Conservation (phyloP, 768 basidiomycete species). For the Sutorius australiensis region DNA sequence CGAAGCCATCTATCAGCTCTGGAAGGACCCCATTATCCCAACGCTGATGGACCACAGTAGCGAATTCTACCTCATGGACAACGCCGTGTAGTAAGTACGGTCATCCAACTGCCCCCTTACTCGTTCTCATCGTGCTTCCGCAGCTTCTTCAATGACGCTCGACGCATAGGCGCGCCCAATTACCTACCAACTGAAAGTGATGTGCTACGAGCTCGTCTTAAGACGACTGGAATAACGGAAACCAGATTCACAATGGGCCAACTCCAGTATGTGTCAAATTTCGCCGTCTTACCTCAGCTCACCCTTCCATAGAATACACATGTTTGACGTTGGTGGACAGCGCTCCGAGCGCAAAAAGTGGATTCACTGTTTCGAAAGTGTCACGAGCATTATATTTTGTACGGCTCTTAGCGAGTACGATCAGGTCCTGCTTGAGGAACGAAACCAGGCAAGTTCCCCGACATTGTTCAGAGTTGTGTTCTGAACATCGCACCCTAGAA, state of each 20-base stretch:
- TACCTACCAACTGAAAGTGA: constrained; percentile 87
- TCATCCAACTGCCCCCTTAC: not conserved
- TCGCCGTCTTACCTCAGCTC: not conserved
- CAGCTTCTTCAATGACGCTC: constrained; percentile 83
- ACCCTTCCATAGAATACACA: constrained; percentile 43
- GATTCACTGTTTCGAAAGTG: constrained; percentile 79
- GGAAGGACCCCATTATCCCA: constrained; percentile 62
- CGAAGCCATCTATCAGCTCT: constrained; percentile 61
- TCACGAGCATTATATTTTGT: constrained; percentile 77
- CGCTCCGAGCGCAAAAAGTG: constrained; percentile 79
- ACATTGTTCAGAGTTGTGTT: not conserved
- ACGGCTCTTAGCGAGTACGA: constrained; percentile 75
- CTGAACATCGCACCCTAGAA: constrained; percentile 40
- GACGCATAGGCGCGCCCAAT: constrained; percentile 76
- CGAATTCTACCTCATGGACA: constrained; percentile 94
- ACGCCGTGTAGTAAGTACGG: constrained; percentile 74
- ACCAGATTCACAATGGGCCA: constrained; percentile 75
- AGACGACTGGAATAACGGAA: constrained; percentile 88
- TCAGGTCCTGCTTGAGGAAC: constrained; percentile 64
- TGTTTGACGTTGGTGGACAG: constrained; percentile 81
- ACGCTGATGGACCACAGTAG: constrained; percentile 53
- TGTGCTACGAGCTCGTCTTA: constrained; percentile 82
- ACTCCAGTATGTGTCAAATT: constrained; percentile 42
- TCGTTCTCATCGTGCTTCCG: not conserved
- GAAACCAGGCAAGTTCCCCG: constrained; percentile 25